These are phyloP conservation scores for Vitis rotundifolia DNA, from an alignment of 164 flowering plant species.

Conservation along the genomic window DNA sequence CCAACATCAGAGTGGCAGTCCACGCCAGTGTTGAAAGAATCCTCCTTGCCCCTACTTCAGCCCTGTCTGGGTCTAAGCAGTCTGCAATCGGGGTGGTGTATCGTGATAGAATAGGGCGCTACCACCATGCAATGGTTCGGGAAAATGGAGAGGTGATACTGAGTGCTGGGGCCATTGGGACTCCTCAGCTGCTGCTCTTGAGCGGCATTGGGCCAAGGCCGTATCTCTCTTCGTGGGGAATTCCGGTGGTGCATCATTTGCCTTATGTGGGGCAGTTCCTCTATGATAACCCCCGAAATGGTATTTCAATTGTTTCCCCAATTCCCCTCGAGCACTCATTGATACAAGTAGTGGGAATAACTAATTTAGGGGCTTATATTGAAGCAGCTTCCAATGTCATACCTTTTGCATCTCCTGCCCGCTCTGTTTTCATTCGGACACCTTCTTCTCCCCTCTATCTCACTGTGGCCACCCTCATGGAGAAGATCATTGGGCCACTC, in stretches of 20 bases:
- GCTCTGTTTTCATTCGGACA: conserved; percentile 33
- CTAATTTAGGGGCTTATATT: conserved; percentile 53
- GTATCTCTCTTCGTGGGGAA: conserved; percentile 70
- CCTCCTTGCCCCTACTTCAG: conserved; percentile 35
- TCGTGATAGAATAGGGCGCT: conserved; percentile 49
- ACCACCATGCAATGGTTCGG: conserved; percentile 68
- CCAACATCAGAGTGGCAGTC: conserved; percentile 55
- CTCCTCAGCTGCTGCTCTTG: conserved; percentile 77
- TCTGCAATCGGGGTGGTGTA: conserved; percentile 69
- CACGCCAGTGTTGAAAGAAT: conserved; percentile 72
- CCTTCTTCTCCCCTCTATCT: conserved; percentile 53
- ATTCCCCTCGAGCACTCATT: conserved; percentile 64
- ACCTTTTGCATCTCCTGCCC: conserved; percentile 53
- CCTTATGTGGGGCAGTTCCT: conserved; percentile 70
- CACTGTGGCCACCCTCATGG: conserved; percentile 79
- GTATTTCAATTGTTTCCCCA: conserved; percentile 66
- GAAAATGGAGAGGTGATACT: conserved; percentile 69
- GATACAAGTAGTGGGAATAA: conserved; percentile 87
- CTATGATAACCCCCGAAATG: conserved; percentile 78
- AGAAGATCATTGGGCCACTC: conserved; percentile 65
- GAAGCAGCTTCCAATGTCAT: conserved; percentile 72
- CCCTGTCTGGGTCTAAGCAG: conserved; percentile 8
- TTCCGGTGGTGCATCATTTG: conserved; percentile 60
- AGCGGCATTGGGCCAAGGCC: conserved; percentile 81
- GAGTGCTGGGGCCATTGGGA: conserved; percentile 84